Evolutionary conservation across 805 yeast genomes (phyloP), one percentile per base, ranked within the genome.

Genomic region (Metschnikowia continentalis): DNA sequence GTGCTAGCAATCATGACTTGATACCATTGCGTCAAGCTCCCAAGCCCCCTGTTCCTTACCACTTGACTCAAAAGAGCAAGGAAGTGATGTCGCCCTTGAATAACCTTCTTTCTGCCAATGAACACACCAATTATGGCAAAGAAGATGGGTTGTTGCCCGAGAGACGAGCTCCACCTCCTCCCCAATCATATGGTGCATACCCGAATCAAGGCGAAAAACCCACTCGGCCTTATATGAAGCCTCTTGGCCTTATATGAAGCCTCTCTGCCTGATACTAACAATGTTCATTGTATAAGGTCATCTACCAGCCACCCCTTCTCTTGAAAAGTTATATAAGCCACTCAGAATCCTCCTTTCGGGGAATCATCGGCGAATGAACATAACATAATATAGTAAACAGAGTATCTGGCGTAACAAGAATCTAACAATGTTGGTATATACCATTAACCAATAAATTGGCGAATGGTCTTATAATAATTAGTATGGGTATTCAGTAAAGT

Each of bases 161-260:
- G 57, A 72, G 86, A 66, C 73, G 71, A 51, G 84, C 86, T 1
- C 86, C 85, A 5, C 74, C 81, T 6, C 84, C 83, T 2, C 83
- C 83, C 13, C 46, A 32, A 33, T 14, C 19, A 40, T 10, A n/a
- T 26, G 33, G 17, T 2, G 22, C 44, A 17, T n/a, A 15, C 15
- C 17, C 44, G 32, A 33, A 14, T 15, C 32, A 26, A 15, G 13
- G 26, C 4, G 19, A 32, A 20, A 32, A 32, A 10, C 47, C 13
- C 7, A 13, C 14, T 17, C 42, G 8, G 42, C 48, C 26, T 26
- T 11, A 22, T 33, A 17, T 17, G 17, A 17, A 17, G 17, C 17
- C 17, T 17, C 17, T 17, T 17, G 8, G 42, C 48, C 26, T 26
- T 11, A 22, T 33, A 17, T 17, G 17, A 17, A 17, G 17, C 17